Evolutionary conservation across 805 yeast species (phyloP).

Genomic region (Metschnikowia noctiluminum): DNA sequence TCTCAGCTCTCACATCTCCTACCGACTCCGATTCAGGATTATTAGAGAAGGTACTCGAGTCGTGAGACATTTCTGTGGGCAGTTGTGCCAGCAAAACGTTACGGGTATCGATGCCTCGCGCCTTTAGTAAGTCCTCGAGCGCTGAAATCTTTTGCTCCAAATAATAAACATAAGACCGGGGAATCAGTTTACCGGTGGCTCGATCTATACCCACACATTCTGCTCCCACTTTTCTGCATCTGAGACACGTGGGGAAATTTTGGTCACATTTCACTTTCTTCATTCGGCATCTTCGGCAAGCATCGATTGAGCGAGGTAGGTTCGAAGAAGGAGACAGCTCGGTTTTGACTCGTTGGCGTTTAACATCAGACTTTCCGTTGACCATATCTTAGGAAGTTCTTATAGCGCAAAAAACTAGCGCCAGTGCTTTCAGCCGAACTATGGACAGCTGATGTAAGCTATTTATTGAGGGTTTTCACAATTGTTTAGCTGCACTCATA

Average conservation of each 20-base stretch:
- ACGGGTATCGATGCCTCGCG: not conserved
- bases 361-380: not conserved
- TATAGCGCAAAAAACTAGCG: not conserved
- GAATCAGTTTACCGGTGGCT: slow-evolving; percentile 82
- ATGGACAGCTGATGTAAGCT: not conserved
- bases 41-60: not conserved
- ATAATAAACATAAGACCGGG: slow-evolving; percentile 72
- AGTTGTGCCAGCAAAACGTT: not conserved
- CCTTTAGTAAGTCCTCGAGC: slow-evolving; percentile 42
- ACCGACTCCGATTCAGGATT: not conserved
- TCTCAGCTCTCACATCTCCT: not conserved
- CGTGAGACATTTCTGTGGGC: not conserved
- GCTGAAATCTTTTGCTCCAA: slow-evolving; percentile 61
- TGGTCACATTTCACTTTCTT: slow-evolving; percentile 68
- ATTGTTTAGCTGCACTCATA: not conserved
- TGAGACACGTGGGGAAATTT: slow-evolving; percentile 62
- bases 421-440: not conserved
- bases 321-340: not conserved
- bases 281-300: slow-evolving; percentile 77
- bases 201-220: slow-evolving; percentile 86
- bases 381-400: not conserved
- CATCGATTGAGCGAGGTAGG: slow-evolving; percentile 67
- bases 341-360: not conserved
- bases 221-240: slow-evolving; percentile 58
- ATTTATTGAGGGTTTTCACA: not conserved